phyloP scores from a whole-genome alignment of 768 basidiomycete species.

The Pleurotus sapidus region DNA sequence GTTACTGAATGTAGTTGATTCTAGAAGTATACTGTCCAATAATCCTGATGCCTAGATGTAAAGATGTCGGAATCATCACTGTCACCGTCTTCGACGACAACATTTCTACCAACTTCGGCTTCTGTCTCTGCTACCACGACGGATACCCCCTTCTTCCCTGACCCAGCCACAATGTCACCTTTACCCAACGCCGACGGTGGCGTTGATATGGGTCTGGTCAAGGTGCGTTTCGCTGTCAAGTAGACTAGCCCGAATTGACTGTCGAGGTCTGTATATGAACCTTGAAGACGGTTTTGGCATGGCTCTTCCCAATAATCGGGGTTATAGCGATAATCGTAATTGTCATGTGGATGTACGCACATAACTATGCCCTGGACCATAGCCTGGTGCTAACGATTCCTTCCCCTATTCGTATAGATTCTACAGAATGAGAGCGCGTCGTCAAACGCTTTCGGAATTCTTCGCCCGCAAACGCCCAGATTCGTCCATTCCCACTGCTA shows the following conservation, averaged over 20 bases:
- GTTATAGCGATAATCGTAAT: slow-evolving; percentile 17
- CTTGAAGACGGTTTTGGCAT: slow-evolving; percentile 19
- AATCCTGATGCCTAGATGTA: too few relatives aligned
- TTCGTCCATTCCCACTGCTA: background rate
- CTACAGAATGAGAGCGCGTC: slow-evolving; percentile 8
- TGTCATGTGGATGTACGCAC: slow-evolving; percentile 7
- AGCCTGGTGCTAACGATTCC: too few relatives aligned
- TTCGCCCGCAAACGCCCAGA: slow-evolving; percentile 8
- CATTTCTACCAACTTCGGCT: background rate
- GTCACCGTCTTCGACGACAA: background rate
- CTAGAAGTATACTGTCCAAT: too few relatives aligned
- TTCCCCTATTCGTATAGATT: slow-evolving; percentile 8
- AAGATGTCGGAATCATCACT: background rate
- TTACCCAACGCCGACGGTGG: background rate
- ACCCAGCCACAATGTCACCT: slow-evolving; percentile 16
- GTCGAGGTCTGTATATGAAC: too few relatives aligned
- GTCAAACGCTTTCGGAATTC: slow-evolving; percentile 12
- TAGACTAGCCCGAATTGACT: too few relatives aligned
- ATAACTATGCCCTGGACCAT: too few relatives aligned
- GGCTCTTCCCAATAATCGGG: slow-evolving; percentile 23
- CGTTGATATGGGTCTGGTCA: slow-evolving; percentile 21
- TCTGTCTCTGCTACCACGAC: slow-evolving; percentile 9
- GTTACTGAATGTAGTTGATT: too few relatives aligned
- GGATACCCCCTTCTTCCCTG: slow-evolving; percentile 23
- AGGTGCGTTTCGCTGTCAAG: background rate